Evolutionary conservation across 805 yeast species (phyloP).

Genomic region (Candida sanyiensis): DNA sequence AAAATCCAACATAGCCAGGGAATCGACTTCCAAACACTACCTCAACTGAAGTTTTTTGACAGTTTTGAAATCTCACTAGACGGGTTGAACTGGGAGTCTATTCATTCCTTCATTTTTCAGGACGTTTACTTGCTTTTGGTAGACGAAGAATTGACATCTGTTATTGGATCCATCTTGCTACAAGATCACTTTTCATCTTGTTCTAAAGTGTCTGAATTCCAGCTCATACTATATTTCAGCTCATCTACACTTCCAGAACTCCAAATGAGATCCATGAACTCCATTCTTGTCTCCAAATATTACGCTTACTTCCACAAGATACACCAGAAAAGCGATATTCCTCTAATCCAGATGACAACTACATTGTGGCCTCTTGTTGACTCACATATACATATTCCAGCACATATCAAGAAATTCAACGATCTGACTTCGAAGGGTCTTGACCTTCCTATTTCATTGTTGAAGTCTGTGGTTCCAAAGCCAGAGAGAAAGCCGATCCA

Average conservation of each 20-base stretch:
- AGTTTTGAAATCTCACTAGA: conserved; percentile 36
- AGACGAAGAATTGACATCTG: conserved; percentile 16
- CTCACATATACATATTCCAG: conserved; percentile 30
- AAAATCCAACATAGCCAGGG: conserved; percentile 11
- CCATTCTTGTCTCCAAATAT: conserved; percentile 38
- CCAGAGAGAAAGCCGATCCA: conserved; percentile 38
- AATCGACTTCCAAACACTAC: conserved; percentile 18
- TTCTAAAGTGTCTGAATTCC: conserved; percentile 21
- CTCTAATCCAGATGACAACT: conserved; percentile 43
- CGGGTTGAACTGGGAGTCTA: conserved; percentile 37
- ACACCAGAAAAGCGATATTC: conserved; percentile 15
- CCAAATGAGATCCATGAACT: conserved; percentile 28
- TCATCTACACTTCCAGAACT: conserved; percentile 42
- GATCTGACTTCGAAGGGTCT: conserved; percentile 32
- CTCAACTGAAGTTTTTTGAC: conserved; percentile 36
- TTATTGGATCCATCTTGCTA: conserved; percentile 38
- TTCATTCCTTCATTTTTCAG: conserved; percentile 31
- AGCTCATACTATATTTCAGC: conserved; percentile 33
- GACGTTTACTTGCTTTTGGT: conserved; percentile 25
- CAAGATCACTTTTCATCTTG: conserved; percentile 32
- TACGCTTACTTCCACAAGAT: conserved; percentile 24
- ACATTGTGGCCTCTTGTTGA: conserved; percentile 44
- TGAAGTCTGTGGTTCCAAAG: conserved; percentile 34
- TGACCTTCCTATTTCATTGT: conserved; percentile 36
- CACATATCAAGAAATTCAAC: conserved; percentile 34